A percentile compares a stretch with the other conserved stretches of the same genome.
Evolutionary conservation across 257 asterid genomes (phyloP).

Genomic region (Nemophila menziesii): DNA sequence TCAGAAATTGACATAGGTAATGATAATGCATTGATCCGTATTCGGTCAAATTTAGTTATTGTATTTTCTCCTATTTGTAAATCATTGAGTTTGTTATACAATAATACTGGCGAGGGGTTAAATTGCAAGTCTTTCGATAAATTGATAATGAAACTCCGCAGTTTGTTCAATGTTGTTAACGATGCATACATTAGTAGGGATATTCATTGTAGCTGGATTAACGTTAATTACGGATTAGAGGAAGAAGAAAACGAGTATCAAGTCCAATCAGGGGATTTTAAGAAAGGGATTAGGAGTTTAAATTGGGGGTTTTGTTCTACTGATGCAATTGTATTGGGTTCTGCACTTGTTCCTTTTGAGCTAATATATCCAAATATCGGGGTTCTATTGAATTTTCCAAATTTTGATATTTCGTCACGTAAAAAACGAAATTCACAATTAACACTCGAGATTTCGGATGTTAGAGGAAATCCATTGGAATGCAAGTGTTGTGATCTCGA

Average conservation of each 20-base stretch:
- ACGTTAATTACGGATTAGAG: constrained; percentile 29
- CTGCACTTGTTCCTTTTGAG: constrained; percentile 69
- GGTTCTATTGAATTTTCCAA: constrained; percentile 16
- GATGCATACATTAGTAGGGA: constrained; percentile 38
- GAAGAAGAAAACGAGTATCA: constrained; percentile 7
- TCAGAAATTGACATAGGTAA: constrained; percentile 20
- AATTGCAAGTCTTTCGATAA: constrained; percentile 11
- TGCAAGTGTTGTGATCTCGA: constrained; percentile 70
- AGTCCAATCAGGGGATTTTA: constrained; percentile 13
- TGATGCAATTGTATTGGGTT: constrained; percentile 48
- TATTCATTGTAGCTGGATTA: constrained; percentile 76
- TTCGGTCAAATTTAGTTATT: constrained; percentile 51
- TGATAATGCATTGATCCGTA: constrained; percentile 28
- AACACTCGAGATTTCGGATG: constrained; percentile 56
- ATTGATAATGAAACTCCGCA: constrained; percentile 19
- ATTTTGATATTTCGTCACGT: constrained; percentile 13
- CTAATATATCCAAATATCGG: constrained; percentile 33
- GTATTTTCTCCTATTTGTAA: constrained; percentile 46
- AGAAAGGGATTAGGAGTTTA: constrained; percentile 31
- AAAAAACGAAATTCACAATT: constrained; percentile 34
- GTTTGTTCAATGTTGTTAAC: constrained; percentile 34
- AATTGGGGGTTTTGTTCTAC: constrained; percentile 82
- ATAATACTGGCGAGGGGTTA: constrained; percentile 21
- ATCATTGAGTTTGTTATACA: constrained; percentile 21
- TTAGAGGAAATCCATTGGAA: constrained; percentile 56